Evolutionary conservation across 352 stramenopile genomes (phyloP).

Genomic region (Hyaloperonospora arabidopsidis): DNA sequence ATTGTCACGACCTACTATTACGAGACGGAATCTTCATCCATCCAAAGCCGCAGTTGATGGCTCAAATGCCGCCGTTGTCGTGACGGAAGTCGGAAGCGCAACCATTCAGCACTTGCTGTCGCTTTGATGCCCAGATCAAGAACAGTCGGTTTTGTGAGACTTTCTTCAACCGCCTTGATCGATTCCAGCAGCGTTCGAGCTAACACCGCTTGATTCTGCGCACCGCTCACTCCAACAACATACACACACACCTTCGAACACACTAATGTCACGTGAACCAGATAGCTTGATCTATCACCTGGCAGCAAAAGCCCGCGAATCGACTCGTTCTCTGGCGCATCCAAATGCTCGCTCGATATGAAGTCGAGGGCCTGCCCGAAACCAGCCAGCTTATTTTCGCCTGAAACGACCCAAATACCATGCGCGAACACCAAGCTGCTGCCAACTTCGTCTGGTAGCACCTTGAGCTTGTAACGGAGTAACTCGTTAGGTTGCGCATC

Average conservation of each 20-base stretch:
- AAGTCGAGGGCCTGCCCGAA: constrained; percentile 22
- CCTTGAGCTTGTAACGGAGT: constrained; percentile 73
- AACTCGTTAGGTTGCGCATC: constrained; percentile 56
- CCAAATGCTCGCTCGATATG: constrained; percentile 20
- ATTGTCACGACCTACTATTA: constrained; percentile 2
- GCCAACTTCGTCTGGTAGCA: constrained; percentile 42
- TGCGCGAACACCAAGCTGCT: constrained; percentile 52
- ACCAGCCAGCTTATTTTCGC: constrained; percentile 15
- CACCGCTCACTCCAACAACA: constrained; percentile 40
- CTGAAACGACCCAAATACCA: constrained; percentile 48
- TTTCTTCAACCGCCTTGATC: constrained; percentile 67
- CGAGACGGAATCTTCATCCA: constrained; percentile 26
- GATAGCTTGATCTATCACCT: constrained; percentile 19
- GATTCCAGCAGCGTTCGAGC: constrained; percentile 33
- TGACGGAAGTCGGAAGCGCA: constrained; percentile 46
- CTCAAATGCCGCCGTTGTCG: constrained; percentile 53
- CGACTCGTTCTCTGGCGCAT: constrained; percentile 18
- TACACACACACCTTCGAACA: constrained; percentile 43
- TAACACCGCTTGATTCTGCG: constrained; percentile 40
- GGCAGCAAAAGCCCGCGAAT: constrained; percentile 30
- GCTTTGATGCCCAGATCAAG: constrained; percentile 54
- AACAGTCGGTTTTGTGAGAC: constrained; percentile 45
- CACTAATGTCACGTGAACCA: constrained; percentile 43
- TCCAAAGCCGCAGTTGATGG: constrained; percentile 48
- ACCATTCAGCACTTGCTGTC: constrained; percentile 34